Evolutionary conservation across 805 yeast species (phyloP), one percentile per base, ranked within the genome.

Genomic region (Tetrapisispora iriomotensis): DNA sequence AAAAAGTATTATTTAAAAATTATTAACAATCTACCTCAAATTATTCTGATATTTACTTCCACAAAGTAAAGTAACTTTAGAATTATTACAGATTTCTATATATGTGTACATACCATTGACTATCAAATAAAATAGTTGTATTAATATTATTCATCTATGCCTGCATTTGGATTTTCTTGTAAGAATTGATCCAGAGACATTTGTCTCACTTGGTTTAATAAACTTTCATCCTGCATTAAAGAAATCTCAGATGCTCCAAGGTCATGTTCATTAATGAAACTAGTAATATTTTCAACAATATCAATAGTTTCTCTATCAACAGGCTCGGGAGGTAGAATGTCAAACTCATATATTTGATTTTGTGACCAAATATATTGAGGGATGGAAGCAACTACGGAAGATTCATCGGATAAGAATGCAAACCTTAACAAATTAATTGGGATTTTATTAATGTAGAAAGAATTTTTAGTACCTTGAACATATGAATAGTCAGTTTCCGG

Each of bases 401-500:
- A 75, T 55, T 82, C 92, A 14, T 82, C 83, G 0, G 87, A 78
- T 30, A 82, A 58, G 24, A 82, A 68, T 2, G 77, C 79, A 58
- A 81, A 80, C 41, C 94, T 67, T 10, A 82, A 48, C 42, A 83
- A 64, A 50, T 80, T 82, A 4, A 61, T 51, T 1, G 90, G 87
- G 0, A 80, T 64, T 3, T 43, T 48, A 1, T 53, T 51, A 27
- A 48, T 40, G 30, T 53, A 51, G 32, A 56, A 54, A 3, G 51
- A 54, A 37, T 47, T 41, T 2, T 39, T 40, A 1, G 34, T 14
- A 3, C 37, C 43, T 4, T 38, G 37, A 8, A 24, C 24, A 12
- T 18, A 30, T 2, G 29, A 24, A 1, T 26, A 23, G 8, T 25
- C 23, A 1, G 34, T 24, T 4, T 43, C 33, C 2, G 24, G 22